Evolutionary conservation across 164 flowering plant genomes (phyloP), one percentile per base, ranked within the genome.

Genomic region (Berberis vulgaris): DNA sequence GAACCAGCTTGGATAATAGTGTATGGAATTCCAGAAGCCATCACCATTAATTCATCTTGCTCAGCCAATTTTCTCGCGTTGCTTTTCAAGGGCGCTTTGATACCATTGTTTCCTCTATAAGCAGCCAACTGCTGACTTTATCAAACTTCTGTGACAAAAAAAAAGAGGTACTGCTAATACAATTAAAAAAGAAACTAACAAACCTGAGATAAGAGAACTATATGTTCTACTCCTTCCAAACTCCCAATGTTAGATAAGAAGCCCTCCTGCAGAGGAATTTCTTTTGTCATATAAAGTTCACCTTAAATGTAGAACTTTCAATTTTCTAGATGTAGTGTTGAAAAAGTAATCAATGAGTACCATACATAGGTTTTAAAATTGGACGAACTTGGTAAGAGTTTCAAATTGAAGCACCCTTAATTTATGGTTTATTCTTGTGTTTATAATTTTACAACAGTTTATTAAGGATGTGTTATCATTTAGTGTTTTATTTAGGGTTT

Each of bases 171-270:
- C 12, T 40, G 8, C 3, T 5, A 57, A n/a, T 57, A 46, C 39
- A 46, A 40, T 41, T n/a, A 54, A 5, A 40, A 43, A 49, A 65
- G 52, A 39, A 57, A 62, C 26, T 59, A 39, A 67, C 50, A 64
- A 62, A 90, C 96, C 98, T 90, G 96, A 67, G 98, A 90, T 60
- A 94, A 72, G 42, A 87, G 73, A 69, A 88, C 73, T 63, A 88
- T 69, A 70, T 91, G 96, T 60, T 87, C 61, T 55, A 88, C 71
- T 5, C 97, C 97, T 69, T 74, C 79, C 76, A 85, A 63, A 70
- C 76, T 80, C 49, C 70, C 76, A 59, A 70, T 66, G 45, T 71
- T 74, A 12, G 84, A 76, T 50, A 87, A 55, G 62, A 83, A 88
- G 50, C 96, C 91, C 72, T 90, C 97, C 97, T 94, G 83, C 62